Conservation (phyloP, 768 basidiomycete genomes). For the Rhizopogon rudus region DNA sequence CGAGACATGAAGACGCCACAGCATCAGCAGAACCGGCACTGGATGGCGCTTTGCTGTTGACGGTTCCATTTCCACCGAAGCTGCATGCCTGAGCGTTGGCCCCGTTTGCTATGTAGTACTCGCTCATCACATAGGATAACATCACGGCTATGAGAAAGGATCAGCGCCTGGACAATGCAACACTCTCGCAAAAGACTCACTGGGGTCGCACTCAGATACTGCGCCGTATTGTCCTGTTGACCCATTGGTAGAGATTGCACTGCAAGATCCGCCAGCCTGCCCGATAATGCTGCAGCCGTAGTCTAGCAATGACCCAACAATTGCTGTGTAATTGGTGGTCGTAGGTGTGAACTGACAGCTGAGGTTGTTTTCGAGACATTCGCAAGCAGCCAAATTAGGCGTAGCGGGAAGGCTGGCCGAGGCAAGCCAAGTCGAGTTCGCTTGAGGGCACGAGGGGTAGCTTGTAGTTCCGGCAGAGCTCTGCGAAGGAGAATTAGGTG, state of each 20-base stretch:
- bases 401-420: slow-evolving; percentile 75
- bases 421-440: slow-evolving; percentile 57
- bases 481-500: slow-evolving; percentile 60
- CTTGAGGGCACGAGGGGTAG: slow-evolving; percentile 59
- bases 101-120: slow-evolving; percentile 64
- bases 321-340: slow-evolving; percentile 52
- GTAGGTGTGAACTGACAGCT: slow-evolving; percentile 70
- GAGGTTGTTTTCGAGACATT: slow-evolving; percentile 63
- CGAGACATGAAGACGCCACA: slow-evolving; percentile 62
- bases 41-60: slow-evolving; percentile 54
- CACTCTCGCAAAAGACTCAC: slow-evolving; percentile 34
- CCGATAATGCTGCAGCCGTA: slow-evolving; percentile 67
- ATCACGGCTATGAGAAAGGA: slow-evolving; percentile 51
- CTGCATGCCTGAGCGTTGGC: slow-evolving; percentile 60
- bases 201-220: slow-evolving; percentile 74
- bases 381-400: slow-evolving; percentile 75
- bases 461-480: slow-evolving; percentile 44
- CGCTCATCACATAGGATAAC: slow-evolving; percentile 78
- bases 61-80: slow-evolving; percentile 82
- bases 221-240: slow-evolving; percentile 70
- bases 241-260: slow-evolving; percentile 69
- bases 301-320: slow-evolving; percentile 59
- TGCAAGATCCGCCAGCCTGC: slow-evolving; percentile 53
- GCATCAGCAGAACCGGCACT: slow-evolving; percentile 42
- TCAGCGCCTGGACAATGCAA: not conserved